Conservation (phyloP, 495 filamentous ascomycete species). For the Xylona heveae region DNA sequence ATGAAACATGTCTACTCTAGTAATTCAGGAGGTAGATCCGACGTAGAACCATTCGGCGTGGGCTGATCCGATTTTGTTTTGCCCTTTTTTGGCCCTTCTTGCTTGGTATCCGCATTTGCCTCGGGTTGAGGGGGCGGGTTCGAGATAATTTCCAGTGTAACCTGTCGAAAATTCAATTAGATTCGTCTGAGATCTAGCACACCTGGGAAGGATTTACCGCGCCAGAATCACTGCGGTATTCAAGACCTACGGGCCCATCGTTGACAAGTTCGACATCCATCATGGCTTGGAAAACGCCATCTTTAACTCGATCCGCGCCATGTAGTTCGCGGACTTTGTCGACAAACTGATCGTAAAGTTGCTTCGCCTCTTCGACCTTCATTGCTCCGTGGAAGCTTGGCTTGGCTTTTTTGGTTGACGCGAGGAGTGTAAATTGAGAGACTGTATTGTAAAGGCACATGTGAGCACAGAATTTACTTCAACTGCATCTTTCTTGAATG, state of each 20-base stretch:
- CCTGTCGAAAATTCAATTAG: constrained; percentile 1
- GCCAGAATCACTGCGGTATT: constrained; percentile 41
- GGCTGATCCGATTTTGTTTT: too few relatives aligned
- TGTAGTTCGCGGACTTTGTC: constrained; percentile 55
- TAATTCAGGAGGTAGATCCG: too few relatives aligned
- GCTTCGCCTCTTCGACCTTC: constrained; percentile 49
- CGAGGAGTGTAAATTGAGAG: constrained; percentile 95
- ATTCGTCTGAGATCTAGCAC: not conserved
- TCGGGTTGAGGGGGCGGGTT: too few relatives aligned
- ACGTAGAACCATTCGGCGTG: too few relatives aligned
- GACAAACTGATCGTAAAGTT: constrained; percentile 66
- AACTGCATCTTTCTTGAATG: not conserved
- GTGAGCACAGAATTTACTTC: too few relatives aligned
- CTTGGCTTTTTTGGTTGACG: constrained; percentile 79
- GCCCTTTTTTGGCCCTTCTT: too few relatives aligned
- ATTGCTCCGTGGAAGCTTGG: constrained; percentile 89
- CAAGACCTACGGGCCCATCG: constrained; percentile 75
- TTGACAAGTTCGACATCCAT: constrained; percentile 93
- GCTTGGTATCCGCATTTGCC: too few relatives aligned
- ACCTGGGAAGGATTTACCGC: constrained; percentile 24
- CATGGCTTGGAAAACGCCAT: constrained; percentile 95
- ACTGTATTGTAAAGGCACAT: constrained; percentile 27
- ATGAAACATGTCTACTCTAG: too few relatives aligned
- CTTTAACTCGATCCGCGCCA: constrained; percentile 55
- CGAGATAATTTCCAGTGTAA: constrained; percentile 4